Conservation (phyloP, 2,329 filamentous ascomycete species). For the Pseudogymnoascus sp. region DNA sequence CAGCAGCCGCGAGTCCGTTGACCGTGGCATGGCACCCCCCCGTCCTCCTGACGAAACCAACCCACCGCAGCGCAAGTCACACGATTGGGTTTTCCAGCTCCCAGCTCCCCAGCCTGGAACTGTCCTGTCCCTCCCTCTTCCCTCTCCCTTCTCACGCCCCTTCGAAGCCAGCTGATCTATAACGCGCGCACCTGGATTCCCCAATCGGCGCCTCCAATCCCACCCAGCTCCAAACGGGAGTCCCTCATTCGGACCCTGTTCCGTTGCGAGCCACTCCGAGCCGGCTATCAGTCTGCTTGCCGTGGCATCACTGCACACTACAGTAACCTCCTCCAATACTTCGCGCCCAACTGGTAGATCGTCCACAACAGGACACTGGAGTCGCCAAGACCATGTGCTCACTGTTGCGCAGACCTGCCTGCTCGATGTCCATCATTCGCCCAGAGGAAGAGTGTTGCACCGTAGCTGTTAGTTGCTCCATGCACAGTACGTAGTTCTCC, state of each 20-base stretch:
- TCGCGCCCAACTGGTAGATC: background rate
- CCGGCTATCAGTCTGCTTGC: background rate
- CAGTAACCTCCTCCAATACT: no score
- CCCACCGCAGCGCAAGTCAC: background rate
- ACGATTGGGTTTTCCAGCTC: background rate
- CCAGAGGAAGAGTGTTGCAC: background rate
- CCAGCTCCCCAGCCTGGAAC: background rate
- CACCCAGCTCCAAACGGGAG: background rate
- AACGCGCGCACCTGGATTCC: background rate
- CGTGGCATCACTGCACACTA: no score
- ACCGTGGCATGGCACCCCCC: background rate
- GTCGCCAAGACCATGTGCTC: background rate
- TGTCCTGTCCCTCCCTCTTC: background rate
- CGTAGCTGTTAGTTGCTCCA: background rate
- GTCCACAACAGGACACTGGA: background rate
- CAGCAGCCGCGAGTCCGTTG: background rate
- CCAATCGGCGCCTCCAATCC: background rate
- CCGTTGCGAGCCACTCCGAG: background rate
- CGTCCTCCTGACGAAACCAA: background rate
- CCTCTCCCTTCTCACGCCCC: background rate
- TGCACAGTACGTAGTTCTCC: background rate
- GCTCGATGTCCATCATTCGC: background rate
- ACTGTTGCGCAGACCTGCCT: background rate
- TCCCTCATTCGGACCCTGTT: slow-evolving; percentile 3
- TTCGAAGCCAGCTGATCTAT: background rate